Conservation (phyloP, 129 eudicot species). For the Chrysanthemum lavandulifolium region DNA sequence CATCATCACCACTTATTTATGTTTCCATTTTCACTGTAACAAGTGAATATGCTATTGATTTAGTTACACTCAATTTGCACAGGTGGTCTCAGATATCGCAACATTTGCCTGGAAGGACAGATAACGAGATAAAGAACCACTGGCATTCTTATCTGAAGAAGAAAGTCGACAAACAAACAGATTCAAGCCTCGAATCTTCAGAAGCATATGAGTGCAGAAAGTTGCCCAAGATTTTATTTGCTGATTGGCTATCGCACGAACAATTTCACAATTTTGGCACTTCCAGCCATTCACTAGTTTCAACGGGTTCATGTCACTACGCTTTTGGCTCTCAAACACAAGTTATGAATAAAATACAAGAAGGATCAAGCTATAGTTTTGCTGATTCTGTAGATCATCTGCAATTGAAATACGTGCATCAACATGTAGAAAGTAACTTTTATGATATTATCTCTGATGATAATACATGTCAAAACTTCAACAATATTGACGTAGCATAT, state of each 20-base stretch:
- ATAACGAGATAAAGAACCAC: conserved; percentile 75
- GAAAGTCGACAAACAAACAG: conserved; percentile 18
- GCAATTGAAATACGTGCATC: conserved; percentile 25
- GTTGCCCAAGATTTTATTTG: conserved; percentile 41
- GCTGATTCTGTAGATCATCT: conserved; percentile 21
- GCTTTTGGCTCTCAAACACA: neutral
- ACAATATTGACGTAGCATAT: too few relatives aligned
- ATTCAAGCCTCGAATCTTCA: conserved; percentile 28
- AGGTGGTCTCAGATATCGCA: conserved; percentile 92
- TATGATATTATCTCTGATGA: too few relatives aligned
- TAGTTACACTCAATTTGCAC: neutral
- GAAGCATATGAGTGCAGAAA: conserved; percentile 18
- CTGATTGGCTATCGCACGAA: conserved; percentile 47
- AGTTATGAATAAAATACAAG: neutral
- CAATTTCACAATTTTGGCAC: conserved; percentile 18
- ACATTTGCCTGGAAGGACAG: conserved; percentile 85
- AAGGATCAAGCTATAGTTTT: neutral
- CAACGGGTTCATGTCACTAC: too few relatives aligned
- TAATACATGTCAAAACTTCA: too few relatives aligned
- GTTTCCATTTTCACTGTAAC: too few relatives aligned
- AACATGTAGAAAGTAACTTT: conserved; percentile 18
- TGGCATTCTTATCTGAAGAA: conserved; percentile 80
- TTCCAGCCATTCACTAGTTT: too few relatives aligned
- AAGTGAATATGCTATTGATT: too few relatives aligned
- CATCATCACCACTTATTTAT: neutral